A percentile compares a stretch with the other conserved stretches of the same genome.
Evolutionary conservation across 2,329 filamentous ascomycete genomes (phyloP).

Genomic region (Penicillium griseofulvum): DNA sequence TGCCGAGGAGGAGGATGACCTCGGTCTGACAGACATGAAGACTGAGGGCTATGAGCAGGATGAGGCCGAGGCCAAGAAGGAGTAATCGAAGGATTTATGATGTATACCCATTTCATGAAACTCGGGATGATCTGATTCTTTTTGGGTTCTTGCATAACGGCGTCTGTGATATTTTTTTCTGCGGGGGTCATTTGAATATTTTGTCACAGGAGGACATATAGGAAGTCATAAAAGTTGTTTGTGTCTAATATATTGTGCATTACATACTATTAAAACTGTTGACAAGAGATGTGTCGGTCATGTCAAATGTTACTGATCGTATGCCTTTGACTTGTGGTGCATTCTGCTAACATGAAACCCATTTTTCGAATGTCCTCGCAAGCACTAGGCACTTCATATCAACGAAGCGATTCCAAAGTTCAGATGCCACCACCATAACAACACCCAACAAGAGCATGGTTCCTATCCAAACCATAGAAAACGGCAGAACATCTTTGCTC

Average conservation of each 20-base stretch:
- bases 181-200: slow-evolving; percentile 22
- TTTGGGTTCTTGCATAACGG: slow-evolving; percentile 16
- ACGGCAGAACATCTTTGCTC: background rate
- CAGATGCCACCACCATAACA: background rate
- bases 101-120: slow-evolving; percentile 24
- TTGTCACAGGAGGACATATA: slow-evolving; percentile 15
- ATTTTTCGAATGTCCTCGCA: background rate
- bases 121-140: slow-evolving; percentile 17
- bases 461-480: background rate
- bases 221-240: slow-evolving; percentile 12
- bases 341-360: background rate
- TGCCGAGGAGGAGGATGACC: slow-evolving; percentile 86
- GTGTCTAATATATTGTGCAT: background rate
- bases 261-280: background rate
- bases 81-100: slow-evolving; percentile 23
- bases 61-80: slow-evolving; percentile 19
- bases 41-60: slow-evolving; percentile 77
- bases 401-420: background rate
- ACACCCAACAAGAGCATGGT: background rate
- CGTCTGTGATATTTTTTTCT: slow-evolving; percentile 25
- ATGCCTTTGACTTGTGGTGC: background rate
- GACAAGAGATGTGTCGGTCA: no score
- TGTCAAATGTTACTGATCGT: background rate
- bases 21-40: slow-evolving; percentile 91
- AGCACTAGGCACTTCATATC: background rate